A percentile compares a stretch with the other conserved stretches of the same genome.
These are phyloP conservation scores for Ogataea hybrid DNA, from an alignment of 1,139 yeast genomes.

Conservation along the genomic window DNA sequence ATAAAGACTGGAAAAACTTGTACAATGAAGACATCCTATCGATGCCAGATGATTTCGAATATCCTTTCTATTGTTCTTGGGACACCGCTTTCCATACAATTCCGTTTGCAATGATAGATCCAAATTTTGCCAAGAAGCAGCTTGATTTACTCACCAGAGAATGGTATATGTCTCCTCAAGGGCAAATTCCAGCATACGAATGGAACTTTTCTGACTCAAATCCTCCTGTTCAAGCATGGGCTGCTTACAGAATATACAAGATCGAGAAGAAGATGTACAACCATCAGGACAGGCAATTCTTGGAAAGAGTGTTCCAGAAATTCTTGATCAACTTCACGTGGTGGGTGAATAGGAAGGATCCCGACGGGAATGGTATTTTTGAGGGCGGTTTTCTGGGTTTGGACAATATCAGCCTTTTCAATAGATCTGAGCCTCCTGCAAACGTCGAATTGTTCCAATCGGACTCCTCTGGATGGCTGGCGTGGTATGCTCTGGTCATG, in stretches of 20 bases:
- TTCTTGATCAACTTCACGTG: slow-evolving; percentile 87
- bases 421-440: slow-evolving; percentile 94
- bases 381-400: slow-evolving; percentile 95
- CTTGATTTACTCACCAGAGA: slow-evolving; percentile 85
- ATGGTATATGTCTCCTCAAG: slow-evolving; percentile 99
- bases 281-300: slow-evolving; percentile 74
- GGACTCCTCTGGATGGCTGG: slow-evolving; percentile 99
- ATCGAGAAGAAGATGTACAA: slow-evolving; percentile 88
- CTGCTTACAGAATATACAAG: slow-evolving; percentile 86
- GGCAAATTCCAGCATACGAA: slow-evolving; percentile 97
- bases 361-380: slow-evolving; percentile 84
- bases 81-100: slow-evolving; percentile 96
- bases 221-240: slow-evolving; percentile 99
- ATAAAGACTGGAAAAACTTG: slow-evolving; percentile 86
- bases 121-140: slow-evolving; percentile 89
- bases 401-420: slow-evolving; percentile 92
- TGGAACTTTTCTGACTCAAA: slow-evolving; percentile 97
- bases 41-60: slow-evolving; percentile 96
- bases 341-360: slow-evolving; percentile 97
- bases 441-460: slow-evolving; percentile 94
- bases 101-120: slow-evolving; percentile 93
- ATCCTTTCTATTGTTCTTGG: slow-evolving; percentile 98
- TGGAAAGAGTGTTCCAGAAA: slow-evolving; percentile 91
- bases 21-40: slow-evolving; percentile 88
- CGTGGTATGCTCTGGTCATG: slow-evolving; percentile 89